Evolutionary conservation across 441 rosid genomes (phyloP), one percentile per base, ranked within the genome.

Genomic region (Capsella rubella): DNA sequence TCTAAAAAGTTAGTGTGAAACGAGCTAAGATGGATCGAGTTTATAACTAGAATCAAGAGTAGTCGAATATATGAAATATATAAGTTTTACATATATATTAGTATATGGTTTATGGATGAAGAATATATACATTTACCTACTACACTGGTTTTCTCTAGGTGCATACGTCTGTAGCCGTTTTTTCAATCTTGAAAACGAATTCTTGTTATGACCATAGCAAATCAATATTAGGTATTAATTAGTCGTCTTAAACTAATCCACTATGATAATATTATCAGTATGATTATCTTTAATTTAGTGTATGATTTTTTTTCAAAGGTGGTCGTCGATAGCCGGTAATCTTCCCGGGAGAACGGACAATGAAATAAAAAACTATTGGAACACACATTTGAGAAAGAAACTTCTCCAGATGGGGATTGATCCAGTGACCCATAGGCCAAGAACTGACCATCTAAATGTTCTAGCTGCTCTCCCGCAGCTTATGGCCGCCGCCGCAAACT

Each of bases 281-380:
- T 62, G 51, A 18, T 47, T 55, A 46, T 3, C 8, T 13, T 28
- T 12, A 40, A 47, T 50, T 18, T 37, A 1, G 18, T 58, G 51
- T 64, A 9, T 64, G 4, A 16, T 21, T 21, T 21, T 49, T 56
- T 56, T 61, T 78, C 14, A 27, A 53, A 88, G 92, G 87, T 86
- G 92, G 92, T 88, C 92, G 21, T 83, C 75, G 35, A 88, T 88
- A 72, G 92, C 92, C 13, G 32, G 79, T 64, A 85, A 85, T 82
- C 86, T 88, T 75, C 92, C 90, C 0, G 90, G 92, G 21, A 67
- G 92, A 59, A 88, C 92, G 6, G 92, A 86, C 65, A 88, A 88
- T n/a, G 90, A 88, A 53, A 83, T 88, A 1, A 88, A 88, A 77
- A 88, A 88, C 74, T 85, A 75, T 16, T 88, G 92, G 92, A 88